These are phyloP conservation scores for Vicia sativa DNA, from an alignment of 306 rosid genomes.

Conservation along the genomic window DNA sequence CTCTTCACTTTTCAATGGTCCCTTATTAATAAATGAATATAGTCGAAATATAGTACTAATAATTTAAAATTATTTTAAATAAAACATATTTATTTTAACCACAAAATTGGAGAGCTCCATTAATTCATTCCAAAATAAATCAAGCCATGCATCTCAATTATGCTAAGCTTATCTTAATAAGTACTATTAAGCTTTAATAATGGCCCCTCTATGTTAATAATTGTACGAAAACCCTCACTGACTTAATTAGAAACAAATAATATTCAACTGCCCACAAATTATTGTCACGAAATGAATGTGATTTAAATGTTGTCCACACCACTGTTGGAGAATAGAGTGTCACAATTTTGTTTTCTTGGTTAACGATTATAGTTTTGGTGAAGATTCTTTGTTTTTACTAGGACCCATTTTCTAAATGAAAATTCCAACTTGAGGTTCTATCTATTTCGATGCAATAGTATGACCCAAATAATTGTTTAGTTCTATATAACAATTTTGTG, in stretches of 20 bases:
- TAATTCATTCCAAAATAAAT: no score
- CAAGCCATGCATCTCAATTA: background rate
- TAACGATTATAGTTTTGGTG: constrained; percentile 3
- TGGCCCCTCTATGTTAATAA: background rate
- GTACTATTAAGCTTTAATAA: background rate
- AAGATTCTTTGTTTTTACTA: constrained; percentile 5
- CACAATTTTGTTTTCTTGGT: background rate
- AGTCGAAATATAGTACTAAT: no score
- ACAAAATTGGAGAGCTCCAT: no score
- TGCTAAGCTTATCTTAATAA: background rate
- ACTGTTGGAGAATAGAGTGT: background rate
- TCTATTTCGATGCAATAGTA: background rate
- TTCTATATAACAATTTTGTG: background rate
- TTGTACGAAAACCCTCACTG: background rate
- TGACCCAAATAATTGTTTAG: background rate
- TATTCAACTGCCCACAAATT: constrained; percentile 7
- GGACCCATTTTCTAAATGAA: background rate
- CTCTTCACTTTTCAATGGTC: no score
- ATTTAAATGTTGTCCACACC: background rate
- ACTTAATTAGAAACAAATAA: constrained; percentile 2
- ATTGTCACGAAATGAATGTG: background rate
- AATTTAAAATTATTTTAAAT: no score
- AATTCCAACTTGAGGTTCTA: background rate
- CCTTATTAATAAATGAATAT: no score
- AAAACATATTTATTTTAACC: no score